Evolutionary conservation across 768 basidiomycete genomes (phyloP).

Genomic region (Postia placenta): DNA sequence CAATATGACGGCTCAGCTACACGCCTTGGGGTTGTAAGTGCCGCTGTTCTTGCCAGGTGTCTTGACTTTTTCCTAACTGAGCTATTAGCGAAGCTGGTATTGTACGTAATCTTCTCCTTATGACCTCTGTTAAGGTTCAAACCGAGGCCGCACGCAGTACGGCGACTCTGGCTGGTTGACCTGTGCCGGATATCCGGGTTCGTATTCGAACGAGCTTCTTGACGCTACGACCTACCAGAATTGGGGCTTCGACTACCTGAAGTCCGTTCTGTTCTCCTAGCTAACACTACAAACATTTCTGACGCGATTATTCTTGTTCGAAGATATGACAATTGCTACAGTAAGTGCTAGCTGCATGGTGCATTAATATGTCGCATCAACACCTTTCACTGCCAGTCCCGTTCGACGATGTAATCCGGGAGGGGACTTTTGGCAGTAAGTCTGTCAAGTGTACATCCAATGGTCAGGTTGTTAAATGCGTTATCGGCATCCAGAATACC

Average conservation of each 20-base stretch:
- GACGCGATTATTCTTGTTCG: not conserved
- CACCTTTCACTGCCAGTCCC: conserved; percentile 7
- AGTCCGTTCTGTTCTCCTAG: conserved; percentile 32
- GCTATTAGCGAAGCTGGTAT: conserved; percentile 59
- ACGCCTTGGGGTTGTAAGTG: conserved; percentile 50
- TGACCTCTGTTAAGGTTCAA: not conserved
- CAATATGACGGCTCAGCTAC: conserved; percentile 46
- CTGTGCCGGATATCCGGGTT: conserved; percentile 59
- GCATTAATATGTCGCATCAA: no score
- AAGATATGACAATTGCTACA: conserved; percentile 51
- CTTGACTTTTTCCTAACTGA: no score
- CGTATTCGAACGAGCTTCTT: conserved; percentile 56
- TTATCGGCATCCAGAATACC: conserved; percentile 40
- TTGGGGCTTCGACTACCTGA: conserved; percentile 64
- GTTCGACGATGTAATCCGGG: conserved; percentile 11
- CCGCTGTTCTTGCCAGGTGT: no score
- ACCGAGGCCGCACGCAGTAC: conserved; percentile 32
- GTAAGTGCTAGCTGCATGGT: conserved; percentile 28
- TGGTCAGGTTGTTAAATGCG: not conserved
- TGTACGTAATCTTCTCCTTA: conserved; percentile 23
- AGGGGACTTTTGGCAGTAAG: conserved; percentile 21
- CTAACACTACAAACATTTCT: no score
- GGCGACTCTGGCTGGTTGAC: conserved; percentile 68
- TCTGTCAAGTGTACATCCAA: not conserved
- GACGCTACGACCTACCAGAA: conserved; percentile 52